Conservation (phyloP, 495 filamentous ascomycete species). For the Neurospora sp. region DNA sequence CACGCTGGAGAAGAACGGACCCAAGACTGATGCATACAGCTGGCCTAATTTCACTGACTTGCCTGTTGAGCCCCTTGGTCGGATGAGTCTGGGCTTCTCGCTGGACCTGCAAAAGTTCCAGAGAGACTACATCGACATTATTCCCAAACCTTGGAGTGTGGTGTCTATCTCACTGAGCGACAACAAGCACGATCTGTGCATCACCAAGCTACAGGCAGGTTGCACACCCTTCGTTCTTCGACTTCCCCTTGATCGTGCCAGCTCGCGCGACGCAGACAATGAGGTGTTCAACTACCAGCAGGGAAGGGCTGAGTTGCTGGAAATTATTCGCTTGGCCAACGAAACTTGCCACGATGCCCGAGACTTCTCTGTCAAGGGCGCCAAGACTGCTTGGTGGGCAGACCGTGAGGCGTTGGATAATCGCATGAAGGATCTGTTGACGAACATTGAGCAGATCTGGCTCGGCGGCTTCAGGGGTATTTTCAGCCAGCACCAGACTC, state of each 20-base stretch:
- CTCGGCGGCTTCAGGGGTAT: slow-evolving; percentile 88
- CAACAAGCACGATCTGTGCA: slow-evolving; percentile 65
- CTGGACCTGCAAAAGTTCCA: slow-evolving; percentile 50
- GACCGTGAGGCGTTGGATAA: slow-evolving; percentile 69
- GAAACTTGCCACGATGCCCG: slow-evolving; percentile 56
- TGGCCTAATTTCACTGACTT: slow-evolving; percentile 12
- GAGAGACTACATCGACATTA: slow-evolving; percentile 64
- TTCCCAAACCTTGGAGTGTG: slow-evolving; percentile 74
- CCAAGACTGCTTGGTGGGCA: slow-evolving; percentile 81
- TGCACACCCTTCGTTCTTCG: slow-evolving; percentile 74
- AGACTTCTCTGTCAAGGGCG: slow-evolving; percentile 41
- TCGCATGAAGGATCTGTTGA: slow-evolving; percentile 65
- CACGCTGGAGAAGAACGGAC: slow-evolving; percentile 23
- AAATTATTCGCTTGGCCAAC: slow-evolving; percentile 73
- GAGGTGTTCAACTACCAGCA: slow-evolving; percentile 75
- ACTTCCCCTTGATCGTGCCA: slow-evolving; percentile 72
- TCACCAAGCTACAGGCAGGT: slow-evolving; percentile 64
- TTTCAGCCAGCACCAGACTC: slow-evolving; percentile 55
- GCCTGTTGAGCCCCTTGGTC: slow-evolving; percentile 8
- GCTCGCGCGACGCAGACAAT: slow-evolving; percentile 67
- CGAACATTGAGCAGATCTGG: slow-evolving; percentile 86
- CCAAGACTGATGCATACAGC: slow-evolving; percentile 17
- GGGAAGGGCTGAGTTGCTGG: slow-evolving; percentile 64
- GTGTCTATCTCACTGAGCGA: slow-evolving; percentile 79
- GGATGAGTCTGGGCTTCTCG: slow-evolving; percentile 28